Conservation (phyloP, 768 basidiomycete species). For the Russula lepida region DNA sequence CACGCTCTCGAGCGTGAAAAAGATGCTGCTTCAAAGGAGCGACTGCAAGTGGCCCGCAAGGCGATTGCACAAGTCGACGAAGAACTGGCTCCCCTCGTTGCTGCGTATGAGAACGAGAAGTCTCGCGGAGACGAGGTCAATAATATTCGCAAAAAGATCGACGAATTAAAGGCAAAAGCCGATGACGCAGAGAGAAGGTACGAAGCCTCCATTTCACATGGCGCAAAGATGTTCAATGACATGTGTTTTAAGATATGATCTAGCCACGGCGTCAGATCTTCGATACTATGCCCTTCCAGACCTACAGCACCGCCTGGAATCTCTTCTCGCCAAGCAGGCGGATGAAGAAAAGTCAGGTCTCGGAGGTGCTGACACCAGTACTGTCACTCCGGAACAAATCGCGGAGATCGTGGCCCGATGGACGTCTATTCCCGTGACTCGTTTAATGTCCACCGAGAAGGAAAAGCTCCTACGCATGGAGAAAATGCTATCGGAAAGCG, state of each 20-base stretch:
- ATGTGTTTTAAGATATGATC: conserved; percentile 32
- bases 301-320: conserved; percentile 60
- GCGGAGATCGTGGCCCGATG: conserved; percentile 90
- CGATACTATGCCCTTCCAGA: conserved; percentile 91
- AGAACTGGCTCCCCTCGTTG: conserved; percentile 69
- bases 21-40: conserved; percentile 79
- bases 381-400: conserved; percentile 82
- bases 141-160: conserved; percentile 67
- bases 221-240: conserved; percentile 14
- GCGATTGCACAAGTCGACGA: conserved; percentile 80
- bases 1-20: conserved; percentile 92
- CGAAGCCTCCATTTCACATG: background rate
- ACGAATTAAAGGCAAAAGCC: conserved; percentile 84
- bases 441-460: conserved; percentile 80
- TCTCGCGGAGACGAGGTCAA: conserved; percentile 73
- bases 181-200: conserved; percentile 88
- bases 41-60: conserved; percentile 64
- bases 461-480: conserved; percentile 88
- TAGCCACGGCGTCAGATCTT: conserved; percentile 76
- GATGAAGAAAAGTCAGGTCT: conserved; percentile 55
- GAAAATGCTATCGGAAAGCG: conserved; percentile 62
- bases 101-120: conserved; percentile 85
- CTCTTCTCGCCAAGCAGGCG: conserved; percentile 63
- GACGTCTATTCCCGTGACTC: conserved; percentile 87
- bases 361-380: conserved; percentile 50